Base-by-base conservation (phyloP, 768 basidiomycete genomes). In the Pleurotus citrinopileatus region DNA sequence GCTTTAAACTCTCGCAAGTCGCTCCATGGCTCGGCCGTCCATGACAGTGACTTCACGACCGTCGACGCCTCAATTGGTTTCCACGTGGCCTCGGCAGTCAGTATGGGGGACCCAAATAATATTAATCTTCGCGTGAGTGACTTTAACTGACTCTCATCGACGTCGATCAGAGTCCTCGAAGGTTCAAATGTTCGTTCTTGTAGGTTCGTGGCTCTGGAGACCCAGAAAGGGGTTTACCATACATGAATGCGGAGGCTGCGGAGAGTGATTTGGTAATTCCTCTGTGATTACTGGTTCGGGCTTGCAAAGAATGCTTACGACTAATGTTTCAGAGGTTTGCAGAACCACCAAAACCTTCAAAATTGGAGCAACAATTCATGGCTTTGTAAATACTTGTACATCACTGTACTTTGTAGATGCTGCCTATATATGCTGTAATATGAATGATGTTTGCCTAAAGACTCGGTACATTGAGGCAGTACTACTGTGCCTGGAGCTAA, bases 1-100 rank as follows among this genome's bases (percentile, higher is more conserved):
- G 67, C 76, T 1, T 61, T 79, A 2, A 79, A 79, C 54, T 70
- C 76, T 3, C 70, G 77, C 34, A 66, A 63, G 13, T 62, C 65
- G 15, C 53, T 77, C 20, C 68, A 53, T 26, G 58, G 32, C 59
- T 59, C 42, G 57, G 57, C 17, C 23, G 10, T 51, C 23, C 20
- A 47, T 4, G 34, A 34, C n/a, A 59, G 60, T 46, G 55, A 58
- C 8, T 46, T 60, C 25, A 47, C 65, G 6, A 61, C 63, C 4
- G 48, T 37, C 7, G 70, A 66, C 38, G 56, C 68, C 40, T 73
- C 74, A 2, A 72, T 71, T 8, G 65, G 66, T 53, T 71, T 74
- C 59, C 62, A 65, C 32, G 55, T 73, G 27, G 61, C 66, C 5
- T 61, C 70, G 8, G 59, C 65, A 6, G 55, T 59, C 9, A 58